Percentiles rank a stretch among this genome's conserved stretches.
Evolutionary conservation across 495 filamentous ascomycete species (phyloP).

Genomic region (Neurospora intermedia): DNA sequence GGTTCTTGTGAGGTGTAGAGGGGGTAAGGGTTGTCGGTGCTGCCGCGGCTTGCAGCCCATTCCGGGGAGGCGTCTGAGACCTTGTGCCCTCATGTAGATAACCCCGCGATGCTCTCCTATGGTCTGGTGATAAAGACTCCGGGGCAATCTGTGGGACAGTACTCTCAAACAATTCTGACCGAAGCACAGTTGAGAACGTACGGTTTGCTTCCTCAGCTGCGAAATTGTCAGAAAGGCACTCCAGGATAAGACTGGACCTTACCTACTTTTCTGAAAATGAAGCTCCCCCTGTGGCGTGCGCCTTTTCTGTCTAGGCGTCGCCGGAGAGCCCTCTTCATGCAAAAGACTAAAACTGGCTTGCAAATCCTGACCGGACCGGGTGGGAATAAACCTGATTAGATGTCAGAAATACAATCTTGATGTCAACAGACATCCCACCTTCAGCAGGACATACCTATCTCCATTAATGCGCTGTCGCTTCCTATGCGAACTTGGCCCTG

Average conservation of each 20-base stretch:
- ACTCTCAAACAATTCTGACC: slow-evolving; percentile 81
- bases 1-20: slow-evolving; percentile 91
- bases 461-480: slow-evolving; percentile 82
- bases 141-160: slow-evolving; percentile 76
- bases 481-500: slow-evolving; percentile 67
- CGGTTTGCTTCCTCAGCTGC: slow-evolving; percentile 88
- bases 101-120: slow-evolving; percentile 41
- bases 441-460: slow-evolving; percentile 46
- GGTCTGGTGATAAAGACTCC: slow-evolving; percentile 53
- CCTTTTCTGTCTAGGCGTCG: slow-evolving; percentile 75
- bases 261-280: slow-evolving; percentile 84
- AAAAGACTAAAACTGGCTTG: slow-evolving; percentile 84
- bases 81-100: slow-evolving; percentile 58
- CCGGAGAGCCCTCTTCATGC: slow-evolving; percentile 83
- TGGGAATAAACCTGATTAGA: slow-evolving; percentile 75
- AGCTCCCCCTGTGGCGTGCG: slow-evolving; percentile 83
- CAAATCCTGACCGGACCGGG: slow-evolving; percentile 84
- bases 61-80: slow-evolving; percentile 71
- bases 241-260: not conserved
- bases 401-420: not conserved
- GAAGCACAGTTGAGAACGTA: slow-evolving; percentile 79
- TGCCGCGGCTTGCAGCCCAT: slow-evolving; percentile 39
- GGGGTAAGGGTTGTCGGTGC: slow-evolving; percentile 67
- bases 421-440: not conserved
- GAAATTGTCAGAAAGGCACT: slow-evolving; percentile 29